Evolutionary conservation across 164 flowering plant genomes (phyloP).

Genomic region (Kingdonia uniflora): DNA sequence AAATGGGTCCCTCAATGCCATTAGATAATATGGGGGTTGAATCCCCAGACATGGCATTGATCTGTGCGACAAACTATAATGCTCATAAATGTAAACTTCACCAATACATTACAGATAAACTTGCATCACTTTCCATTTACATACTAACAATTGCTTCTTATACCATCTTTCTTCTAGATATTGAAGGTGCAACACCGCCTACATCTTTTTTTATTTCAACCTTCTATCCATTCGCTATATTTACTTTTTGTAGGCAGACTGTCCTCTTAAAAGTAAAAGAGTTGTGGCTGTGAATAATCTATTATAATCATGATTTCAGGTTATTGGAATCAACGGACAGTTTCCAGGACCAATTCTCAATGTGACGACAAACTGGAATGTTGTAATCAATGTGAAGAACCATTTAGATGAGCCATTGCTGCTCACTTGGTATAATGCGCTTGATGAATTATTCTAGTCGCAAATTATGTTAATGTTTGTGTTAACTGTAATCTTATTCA

Average conservation of each 20-base stretch:
- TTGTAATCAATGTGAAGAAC: slow-evolving; percentile 79
- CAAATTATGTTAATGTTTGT: background rate
- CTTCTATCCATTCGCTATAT: no score
- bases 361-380: slow-evolving; percentile 93
- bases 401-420: slow-evolving; percentile 84
- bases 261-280: background rate
- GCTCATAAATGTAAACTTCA: no score
- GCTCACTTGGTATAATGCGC: slow-evolving; percentile 57
- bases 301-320: slow-evolving; percentile 35
- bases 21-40: no score
- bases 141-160: no score
- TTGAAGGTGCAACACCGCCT: background rate
- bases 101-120: no score
- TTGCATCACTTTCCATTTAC: no score
- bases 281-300: background rate
- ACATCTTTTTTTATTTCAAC: no score
- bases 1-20: no score
- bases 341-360: slow-evolving; percentile 93
- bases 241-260: background rate
- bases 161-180: no score
- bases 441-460: background rate
- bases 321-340: slow-evolving; percentile 68
- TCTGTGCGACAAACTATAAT: no score
- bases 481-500: background rate
- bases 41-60: no score